phyloP scores from a whole-genome alignment of 2,329 filamentous ascomycete genomes.

The Penicillium aurantiogriseum region DNA sequence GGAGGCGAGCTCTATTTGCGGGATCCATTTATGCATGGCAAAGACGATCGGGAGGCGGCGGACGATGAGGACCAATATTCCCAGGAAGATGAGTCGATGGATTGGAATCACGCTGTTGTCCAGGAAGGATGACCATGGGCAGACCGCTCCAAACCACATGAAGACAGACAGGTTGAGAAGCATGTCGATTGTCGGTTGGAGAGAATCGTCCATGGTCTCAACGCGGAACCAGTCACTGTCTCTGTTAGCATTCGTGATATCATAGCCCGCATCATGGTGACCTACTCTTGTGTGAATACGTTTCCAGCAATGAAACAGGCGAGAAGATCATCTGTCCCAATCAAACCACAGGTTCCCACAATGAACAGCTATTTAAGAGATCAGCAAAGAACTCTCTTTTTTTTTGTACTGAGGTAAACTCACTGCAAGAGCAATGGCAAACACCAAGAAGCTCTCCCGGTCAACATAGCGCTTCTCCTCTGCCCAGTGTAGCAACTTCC shows the following conservation, averaged over 20 bases:
- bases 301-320: constrained; percentile 93
- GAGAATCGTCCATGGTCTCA: constrained; percentile 82
- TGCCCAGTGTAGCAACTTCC: constrained; percentile 79
- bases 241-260: constrained; percentile 9
- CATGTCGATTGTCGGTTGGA: constrained; percentile 96
- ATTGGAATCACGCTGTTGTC: constrained; percentile 69
- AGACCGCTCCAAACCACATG: constrained; percentile 85
- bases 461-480: constrained; percentile 80
- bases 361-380: constrained; percentile 64
- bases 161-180: constrained; percentile 85
- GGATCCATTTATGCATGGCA: constrained; percentile 70
- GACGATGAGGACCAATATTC: constrained; percentile 72
- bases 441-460: constrained; percentile 82
- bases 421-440: constrained; percentile 76
- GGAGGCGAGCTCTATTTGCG: constrained; percentile 69
- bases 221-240: constrained; percentile 81
- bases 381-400: constrained; percentile 6
- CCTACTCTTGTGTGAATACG: constrained; percentile 79
- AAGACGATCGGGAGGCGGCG: constrained; percentile 76
- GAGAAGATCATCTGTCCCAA: constrained; percentile 85
- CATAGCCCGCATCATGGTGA: not conserved
- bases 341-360: constrained; percentile 78
- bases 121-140: constrained; percentile 73
- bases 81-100: constrained; percentile 69
- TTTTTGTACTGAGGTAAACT: constrained; percentile 27